Evolutionary conservation across 345 rosid species (phyloP), one percentile per base, ranked within the genome.

Genomic region (Euphorbia pulcherrima): DNA sequence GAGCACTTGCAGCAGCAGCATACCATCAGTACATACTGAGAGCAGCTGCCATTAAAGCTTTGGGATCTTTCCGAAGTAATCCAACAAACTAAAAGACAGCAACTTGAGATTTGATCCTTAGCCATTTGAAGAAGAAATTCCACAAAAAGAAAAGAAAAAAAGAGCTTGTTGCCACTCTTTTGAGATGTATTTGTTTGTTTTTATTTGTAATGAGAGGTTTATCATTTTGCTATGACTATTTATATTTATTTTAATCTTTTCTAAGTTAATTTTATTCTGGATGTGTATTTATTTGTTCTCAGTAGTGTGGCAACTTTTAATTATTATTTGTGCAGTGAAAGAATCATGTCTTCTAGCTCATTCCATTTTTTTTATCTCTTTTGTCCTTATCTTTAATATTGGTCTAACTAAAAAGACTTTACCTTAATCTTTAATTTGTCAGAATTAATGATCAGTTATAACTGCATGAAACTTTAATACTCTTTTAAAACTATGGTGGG

Each of bases 1-100:
- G 91, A 71, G 93, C 88, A 41, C 64, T 88, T n/a, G 90, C 87
- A n/a, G 91, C 91, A 23, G 87, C 88, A 4, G 84, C 83, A 11
- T 84, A 87, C 72, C 84, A 84, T 69, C 87, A 84, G 66, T 84
- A 78, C 77, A 75, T 87, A 10, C 74, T 86, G 35, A 76, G 91
- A 68, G 91, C 87, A 5, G 83, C 82, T 28, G 88, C 87, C 17
- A 77, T 84, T 71, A 84, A 87, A 52, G 86, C 88, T 27, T 73
- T 87, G 76, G 87, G 88, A 69, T 87, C 88, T 67, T 87, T 84
- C 86, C 84, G 87, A 68, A 84, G 88, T 81, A 80, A 84, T 74
- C 81, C 83, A 17, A 57, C 79, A 77, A 84, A 84, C 79, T 84
- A 73, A 55, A 44, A 8, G 8, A 23, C 52, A 23, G n/a, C n/a